Evolutionary conservation across 441 rosid genomes (phyloP).

Genomic region (Syzygium syzygioides): DNA sequence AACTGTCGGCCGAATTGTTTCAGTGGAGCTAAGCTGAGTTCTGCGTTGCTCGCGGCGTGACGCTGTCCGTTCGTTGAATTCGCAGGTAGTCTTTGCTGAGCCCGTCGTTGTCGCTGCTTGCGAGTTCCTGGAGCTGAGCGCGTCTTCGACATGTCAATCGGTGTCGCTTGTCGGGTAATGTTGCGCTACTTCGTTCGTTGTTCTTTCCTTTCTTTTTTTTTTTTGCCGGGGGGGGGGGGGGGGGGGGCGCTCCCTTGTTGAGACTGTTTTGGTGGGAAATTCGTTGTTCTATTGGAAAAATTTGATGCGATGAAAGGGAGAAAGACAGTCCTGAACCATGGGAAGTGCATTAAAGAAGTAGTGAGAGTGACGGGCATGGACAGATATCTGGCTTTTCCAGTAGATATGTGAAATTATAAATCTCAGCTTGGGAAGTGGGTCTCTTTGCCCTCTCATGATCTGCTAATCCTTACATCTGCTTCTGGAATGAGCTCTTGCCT

Average conservation of each 20-base stretch:
- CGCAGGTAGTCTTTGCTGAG: constrained; percentile 86
- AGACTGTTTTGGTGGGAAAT: neutral
- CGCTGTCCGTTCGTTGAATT: neutral
- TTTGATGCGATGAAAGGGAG: neutral
- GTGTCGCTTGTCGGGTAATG: constrained; percentile 76
- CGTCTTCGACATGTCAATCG: constrained; percentile 72
- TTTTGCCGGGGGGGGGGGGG: neutral
- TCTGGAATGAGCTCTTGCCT: neutral
- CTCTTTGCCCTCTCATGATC: neutral
- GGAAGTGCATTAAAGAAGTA: neutral
- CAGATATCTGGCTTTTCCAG: neutral
- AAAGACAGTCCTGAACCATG: neutral
- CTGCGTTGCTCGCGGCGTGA: neutral
- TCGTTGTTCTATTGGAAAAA: neutral
- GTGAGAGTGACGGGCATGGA: neutral
- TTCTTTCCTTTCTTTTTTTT: neutral
- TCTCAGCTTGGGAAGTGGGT: neutral
- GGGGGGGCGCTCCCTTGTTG: neutral
- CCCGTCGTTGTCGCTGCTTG: constrained; percentile 90
- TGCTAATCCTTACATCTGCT: neutral
- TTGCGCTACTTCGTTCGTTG: neutral
- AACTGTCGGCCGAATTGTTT: neutral
- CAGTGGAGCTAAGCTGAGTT: neutral
- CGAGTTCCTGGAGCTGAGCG: constrained; percentile 91
- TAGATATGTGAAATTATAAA: neutral